Percentiles rank a stretch among this genome's conserved stretches.
Evolutionary conservation across 768 basidiomycete species (phyloP).

Genomic region (Hysterangium stoloniferum): DNA sequence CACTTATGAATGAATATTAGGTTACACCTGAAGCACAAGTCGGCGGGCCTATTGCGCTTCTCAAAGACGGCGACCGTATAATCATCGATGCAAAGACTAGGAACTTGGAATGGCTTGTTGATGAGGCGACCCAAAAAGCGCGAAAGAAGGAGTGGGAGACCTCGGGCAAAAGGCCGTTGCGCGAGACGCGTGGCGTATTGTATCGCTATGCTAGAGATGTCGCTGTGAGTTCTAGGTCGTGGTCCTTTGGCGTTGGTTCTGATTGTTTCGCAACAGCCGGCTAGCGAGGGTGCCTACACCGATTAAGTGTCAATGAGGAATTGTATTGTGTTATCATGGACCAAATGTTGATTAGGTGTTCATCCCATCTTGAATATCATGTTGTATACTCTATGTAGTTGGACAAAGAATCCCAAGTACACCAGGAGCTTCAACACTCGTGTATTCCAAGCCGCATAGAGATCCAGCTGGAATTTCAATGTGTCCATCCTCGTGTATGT

Average conservation of each 20-base stretch:
- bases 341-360: too few species aligned
- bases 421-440: background rate
- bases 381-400: background rate
- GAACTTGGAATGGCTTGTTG: slow-evolving; percentile 66
- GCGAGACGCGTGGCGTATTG: slow-evolving; percentile 66
- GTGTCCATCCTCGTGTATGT: too few species aligned
- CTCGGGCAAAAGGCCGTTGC: slow-evolving; percentile 54
- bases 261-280: slow-evolving; percentile 43
- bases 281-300: slow-evolving; percentile 74
- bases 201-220: slow-evolving; percentile 81
- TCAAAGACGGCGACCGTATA: slow-evolving; percentile 75
- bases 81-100: slow-evolving; percentile 61
- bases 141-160: slow-evolving; percentile 65
- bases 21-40: slow-evolving; percentile 62
- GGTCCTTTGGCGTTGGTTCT: slow-evolving; percentile 7
- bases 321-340: background rate
- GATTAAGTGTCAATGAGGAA: slow-evolving; percentile 38
- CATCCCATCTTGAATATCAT: background rate
- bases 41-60: slow-evolving; percentile 83
- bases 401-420: background rate
- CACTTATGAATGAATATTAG: slow-evolving; percentile 24
- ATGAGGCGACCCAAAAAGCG: slow-evolving; percentile 52
- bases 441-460: too few species aligned
- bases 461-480: too few species aligned
- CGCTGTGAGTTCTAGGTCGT: slow-evolving; percentile 51